Evolutionary conservation across 345 rosid genomes (phyloP).

Genomic region (Punica granatum): DNA sequence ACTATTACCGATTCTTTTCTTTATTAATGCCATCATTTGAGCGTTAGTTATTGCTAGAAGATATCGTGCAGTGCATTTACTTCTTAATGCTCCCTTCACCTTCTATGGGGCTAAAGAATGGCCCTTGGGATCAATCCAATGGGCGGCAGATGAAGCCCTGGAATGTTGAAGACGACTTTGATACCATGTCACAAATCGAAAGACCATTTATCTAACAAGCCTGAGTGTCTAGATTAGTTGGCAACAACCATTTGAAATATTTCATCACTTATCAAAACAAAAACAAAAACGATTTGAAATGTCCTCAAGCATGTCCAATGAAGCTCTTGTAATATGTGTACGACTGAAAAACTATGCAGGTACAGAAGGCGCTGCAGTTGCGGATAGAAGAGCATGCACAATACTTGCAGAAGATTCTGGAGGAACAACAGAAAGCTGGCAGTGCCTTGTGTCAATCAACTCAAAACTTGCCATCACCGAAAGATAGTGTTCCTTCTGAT

Average conservation of each 20-base stretch:
- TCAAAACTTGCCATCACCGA: conserved; percentile 24
- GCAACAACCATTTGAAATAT: too few relatives aligned
- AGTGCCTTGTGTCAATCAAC: conserved; percentile 27
- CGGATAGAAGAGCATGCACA: conserved; percentile 89
- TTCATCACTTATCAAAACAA: too few relatives aligned
- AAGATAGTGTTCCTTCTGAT: conserved; percentile 10
- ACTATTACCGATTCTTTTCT: too few relatives aligned
- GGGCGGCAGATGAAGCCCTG: neutral
- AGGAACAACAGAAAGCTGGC: conserved; percentile 72
- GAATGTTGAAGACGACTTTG: neutral
- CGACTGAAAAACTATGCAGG: conserved; percentile 23
- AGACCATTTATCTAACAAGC: neutral
- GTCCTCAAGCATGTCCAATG: neutral
- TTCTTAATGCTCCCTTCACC: too few relatives aligned
- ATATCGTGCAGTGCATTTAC: too few relatives aligned
- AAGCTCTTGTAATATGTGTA: neutral
- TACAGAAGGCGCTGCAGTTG: conserved; percentile 66
- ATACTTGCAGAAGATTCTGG: conserved; percentile 76
- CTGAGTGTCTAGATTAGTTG: neutral
- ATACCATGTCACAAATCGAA: neutral
- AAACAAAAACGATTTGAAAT: too few relatives aligned
- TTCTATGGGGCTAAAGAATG: neutral
- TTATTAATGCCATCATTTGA: neutral
- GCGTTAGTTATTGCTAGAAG: neutral
- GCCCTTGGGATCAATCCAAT: neutral